phyloP scores from a whole-genome alignment of 106 monocot species.

The Phalaenopsis aphrodite region DNA sequence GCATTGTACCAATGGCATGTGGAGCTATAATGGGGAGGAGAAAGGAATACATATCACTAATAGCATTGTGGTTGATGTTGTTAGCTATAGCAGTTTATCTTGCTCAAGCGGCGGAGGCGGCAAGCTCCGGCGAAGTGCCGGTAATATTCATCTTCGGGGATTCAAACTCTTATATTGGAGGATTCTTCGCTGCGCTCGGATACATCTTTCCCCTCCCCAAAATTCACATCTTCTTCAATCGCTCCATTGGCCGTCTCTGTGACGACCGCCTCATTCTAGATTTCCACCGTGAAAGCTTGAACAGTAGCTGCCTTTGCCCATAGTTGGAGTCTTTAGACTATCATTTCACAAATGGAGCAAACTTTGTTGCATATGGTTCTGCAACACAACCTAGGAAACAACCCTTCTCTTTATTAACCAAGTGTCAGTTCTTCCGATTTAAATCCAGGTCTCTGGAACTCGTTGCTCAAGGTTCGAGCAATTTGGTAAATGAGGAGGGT shows the following conservation, averaged over 20 bases:
- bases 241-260: constrained; percentile 64
- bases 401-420: constrained; percentile 54
- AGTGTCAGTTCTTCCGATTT: constrained; percentile 65
- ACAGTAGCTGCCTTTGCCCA: background rate
- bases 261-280: constrained; percentile 81
- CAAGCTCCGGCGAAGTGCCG: constrained; percentile 1
- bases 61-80: background rate
- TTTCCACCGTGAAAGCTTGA: constrained; percentile 57
- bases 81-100: background rate
- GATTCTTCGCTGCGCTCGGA: constrained; percentile 61
- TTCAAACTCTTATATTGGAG: constrained; percentile 91
- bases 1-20: too few relatives aligned
- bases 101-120: background rate
- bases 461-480: constrained; percentile 25
- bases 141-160: constrained; percentile 83
- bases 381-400: constrained; percentile 27
- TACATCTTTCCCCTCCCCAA: constrained; percentile 33
- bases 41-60: background rate
- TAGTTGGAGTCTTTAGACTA: constrained; percentile 31
- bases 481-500: constrained; percentile 34
- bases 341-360: constrained; percentile 55
- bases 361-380: constrained; percentile 68
- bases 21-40: background rate
- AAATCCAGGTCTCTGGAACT: constrained; percentile 38
- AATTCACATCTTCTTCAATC: constrained; percentile 55